Evolutionary conservation across 2,329 filamentous ascomycete species (phyloP).

Genomic region (Nigrospora osmanthi): DNA sequence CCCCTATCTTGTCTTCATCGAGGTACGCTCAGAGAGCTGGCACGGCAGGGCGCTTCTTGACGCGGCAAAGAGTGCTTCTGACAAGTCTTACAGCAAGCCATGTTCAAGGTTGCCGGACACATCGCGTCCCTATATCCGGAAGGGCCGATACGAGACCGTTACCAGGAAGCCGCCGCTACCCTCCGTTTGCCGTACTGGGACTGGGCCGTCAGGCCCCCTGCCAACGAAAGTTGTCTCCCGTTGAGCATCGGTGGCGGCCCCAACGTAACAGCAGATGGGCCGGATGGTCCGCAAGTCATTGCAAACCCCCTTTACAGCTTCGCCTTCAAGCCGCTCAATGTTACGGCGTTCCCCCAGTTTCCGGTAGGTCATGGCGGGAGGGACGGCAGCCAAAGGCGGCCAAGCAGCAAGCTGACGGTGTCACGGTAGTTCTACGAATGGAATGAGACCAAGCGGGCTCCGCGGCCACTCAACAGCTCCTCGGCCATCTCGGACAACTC

Average conservation of each 20-base stretch:
- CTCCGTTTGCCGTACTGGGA: constrained; percentile 55
- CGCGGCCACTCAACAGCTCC: constrained; percentile 29
- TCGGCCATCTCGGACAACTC: constrained; percentile 51
- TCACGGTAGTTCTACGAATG: constrained; percentile 45
- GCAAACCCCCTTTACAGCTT: constrained; percentile 56
- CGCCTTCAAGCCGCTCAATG: constrained; percentile 51
- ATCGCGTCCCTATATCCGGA: constrained; percentile 28
- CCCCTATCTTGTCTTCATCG: constrained; percentile 61
- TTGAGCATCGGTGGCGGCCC: constrained; percentile 35
- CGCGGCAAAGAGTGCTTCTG: constrained; percentile 5
- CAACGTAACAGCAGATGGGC: constrained; percentile 42
- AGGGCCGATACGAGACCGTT: constrained; percentile 34
- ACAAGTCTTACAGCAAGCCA: constrained; percentile 39
- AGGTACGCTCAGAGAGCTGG: constrained; percentile 28
- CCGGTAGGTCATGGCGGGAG: constrained; percentile 22
- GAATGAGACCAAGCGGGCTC: constrained; percentile 51
- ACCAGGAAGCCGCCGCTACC: constrained; percentile 39
- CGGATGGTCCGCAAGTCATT: constrained; percentile 46
- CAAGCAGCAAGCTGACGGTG: no score
- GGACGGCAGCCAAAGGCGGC: no score
- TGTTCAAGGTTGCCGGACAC: constrained; percentile 22
- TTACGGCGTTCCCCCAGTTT: constrained; percentile 46
- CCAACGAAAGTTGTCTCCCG: constrained; percentile 39
- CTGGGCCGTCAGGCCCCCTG: constrained; percentile 42
- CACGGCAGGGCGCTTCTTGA: no score